Conservation (phyloP, 345 rosid genomes). For the Raphanus raphanistrum region DNA sequence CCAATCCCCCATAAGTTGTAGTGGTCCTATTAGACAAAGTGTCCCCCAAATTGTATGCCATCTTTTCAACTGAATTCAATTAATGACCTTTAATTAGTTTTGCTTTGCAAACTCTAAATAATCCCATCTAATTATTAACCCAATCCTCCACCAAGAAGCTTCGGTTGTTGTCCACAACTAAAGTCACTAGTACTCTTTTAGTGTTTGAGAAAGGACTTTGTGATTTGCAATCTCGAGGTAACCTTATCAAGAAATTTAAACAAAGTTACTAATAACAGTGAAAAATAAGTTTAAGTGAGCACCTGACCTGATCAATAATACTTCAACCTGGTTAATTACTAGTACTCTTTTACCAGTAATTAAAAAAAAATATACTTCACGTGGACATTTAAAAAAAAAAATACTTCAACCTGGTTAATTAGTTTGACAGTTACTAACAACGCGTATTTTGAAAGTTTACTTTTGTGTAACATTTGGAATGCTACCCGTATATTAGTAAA, state of each 20-base stretch:
- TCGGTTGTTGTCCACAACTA: constrained; percentile 31
- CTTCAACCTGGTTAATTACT: no score
- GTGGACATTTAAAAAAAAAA: neutral
- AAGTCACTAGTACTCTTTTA: constrained; percentile 24
- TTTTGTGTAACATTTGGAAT: neutral
- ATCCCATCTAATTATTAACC: constrained; percentile 28
- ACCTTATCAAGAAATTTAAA: constrained; percentile 13
- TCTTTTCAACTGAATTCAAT: neutral
- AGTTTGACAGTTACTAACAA: neutral
- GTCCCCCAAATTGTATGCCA: constrained; percentile 71
- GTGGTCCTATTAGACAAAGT: constrained; percentile 55
- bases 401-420: no score
- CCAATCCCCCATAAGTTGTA: constrained; percentile 42
- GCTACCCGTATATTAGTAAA: neutral
- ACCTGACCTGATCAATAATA: constrained; percentile 7
- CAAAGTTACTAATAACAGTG: neutral
- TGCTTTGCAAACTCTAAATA: constrained; percentile 34
- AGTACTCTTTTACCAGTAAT: no score
- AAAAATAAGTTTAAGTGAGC: constrained; percentile 10
- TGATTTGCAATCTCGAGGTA: constrained; percentile 37
- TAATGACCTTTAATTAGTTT: constrained; percentile 14
- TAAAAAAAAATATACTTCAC: neutral
- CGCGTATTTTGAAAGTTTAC: neutral
- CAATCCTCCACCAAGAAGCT: constrained; percentile 27
- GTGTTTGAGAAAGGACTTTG: constrained; percentile 26